A percentile compares a stretch with the other conserved stretches of the same genome.
These are phyloP conservation scores for Blastobotrys malaysiensis DNA, from an alignment of 1,139 yeast genomes.

Conservation along the genomic window DNA sequence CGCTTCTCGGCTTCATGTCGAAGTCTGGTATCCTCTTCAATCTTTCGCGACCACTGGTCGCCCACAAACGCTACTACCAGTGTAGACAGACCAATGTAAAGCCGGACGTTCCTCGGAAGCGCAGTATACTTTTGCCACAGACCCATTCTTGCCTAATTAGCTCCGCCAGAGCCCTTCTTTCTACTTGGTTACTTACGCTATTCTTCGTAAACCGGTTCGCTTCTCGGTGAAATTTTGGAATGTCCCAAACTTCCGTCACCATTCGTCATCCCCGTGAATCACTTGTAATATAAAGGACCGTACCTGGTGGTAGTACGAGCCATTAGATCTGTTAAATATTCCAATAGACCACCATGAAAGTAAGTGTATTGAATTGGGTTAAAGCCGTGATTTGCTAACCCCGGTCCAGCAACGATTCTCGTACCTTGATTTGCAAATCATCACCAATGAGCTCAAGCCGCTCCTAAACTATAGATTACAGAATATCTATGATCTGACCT, in stretches of 20 bases:
- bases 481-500: conserved; percentile 76
- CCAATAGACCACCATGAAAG: neutral
- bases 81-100: conserved; percentile 52
- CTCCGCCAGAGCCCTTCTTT: neutral
- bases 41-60: conserved; percentile 44
- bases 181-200: neutral
- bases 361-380: neutral
- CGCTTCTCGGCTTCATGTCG: conserved; percentile 39
- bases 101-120: conserved; percentile 47
- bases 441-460: conserved; percentile 58
- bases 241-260: neutral
- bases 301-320: neutral
- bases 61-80: conserved; percentile 48
- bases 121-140: conserved; percentile 43
- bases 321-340: neutral
- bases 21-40: conserved; percentile 44
- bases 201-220: neutral
- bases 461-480: conserved; percentile 66
- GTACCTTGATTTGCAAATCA: conserved; percentile 70
- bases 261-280: neutral
- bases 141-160: conserved; percentile 6
- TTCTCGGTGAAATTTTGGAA: neutral
- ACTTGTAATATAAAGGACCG: neutral
- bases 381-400: neutral
- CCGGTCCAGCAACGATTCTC: conserved; percentile 74